Evolutionary conservation across 257 asterid genomes (phyloP).

Genomic region (Solanum appendiculatum): DNA sequence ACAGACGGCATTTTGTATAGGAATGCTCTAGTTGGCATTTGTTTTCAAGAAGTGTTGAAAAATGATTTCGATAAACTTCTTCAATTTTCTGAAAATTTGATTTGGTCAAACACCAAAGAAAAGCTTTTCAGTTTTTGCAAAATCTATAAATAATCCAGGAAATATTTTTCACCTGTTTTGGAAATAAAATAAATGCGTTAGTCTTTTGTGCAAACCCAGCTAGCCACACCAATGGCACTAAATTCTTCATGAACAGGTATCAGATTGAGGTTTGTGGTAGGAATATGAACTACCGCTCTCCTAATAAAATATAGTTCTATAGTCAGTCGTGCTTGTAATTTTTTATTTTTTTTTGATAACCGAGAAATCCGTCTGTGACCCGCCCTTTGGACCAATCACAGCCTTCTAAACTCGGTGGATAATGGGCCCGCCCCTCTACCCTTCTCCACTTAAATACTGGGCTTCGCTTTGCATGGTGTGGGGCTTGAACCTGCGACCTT

Average conservation of each 20-base stretch:
- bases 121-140: background rate
- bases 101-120: background rate
- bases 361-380: no score
- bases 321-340: background rate
- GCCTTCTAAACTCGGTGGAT: no score
- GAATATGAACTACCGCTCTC: background rate
- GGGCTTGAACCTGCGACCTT: no score
- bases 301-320: background rate
- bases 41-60: background rate
- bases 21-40: background rate
- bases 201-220: background rate
- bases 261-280: background rate
- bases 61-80: background rate
- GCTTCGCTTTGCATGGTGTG: no score
- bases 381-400: no score
- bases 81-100: background rate
- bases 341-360: no score
- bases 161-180: background rate
- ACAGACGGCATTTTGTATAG: background rate
- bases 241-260: background rate
- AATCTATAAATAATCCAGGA: background rate
- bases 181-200: background rate
- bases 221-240: background rate
- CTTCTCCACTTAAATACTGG: no score
- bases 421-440: no score